Evolutionary conservation across 257 asterid genomes (phyloP), one percentile per base, ranked within the genome.

Genomic region (Striga asiatica): DNA sequence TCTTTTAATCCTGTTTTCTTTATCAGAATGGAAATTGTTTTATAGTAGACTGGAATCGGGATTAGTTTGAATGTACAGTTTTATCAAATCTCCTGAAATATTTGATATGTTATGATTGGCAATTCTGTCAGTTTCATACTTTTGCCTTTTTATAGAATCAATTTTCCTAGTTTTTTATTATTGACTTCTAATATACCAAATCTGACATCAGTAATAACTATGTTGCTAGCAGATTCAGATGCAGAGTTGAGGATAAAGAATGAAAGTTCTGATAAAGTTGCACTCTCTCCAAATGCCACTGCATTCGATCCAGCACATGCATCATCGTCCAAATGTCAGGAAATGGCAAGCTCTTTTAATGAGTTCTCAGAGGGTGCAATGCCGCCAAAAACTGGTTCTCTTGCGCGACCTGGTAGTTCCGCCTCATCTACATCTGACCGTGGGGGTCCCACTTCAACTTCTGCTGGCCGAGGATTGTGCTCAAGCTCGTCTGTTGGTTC

Each of bases 401-500:
- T 60, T 55, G 78, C 66, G 31, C 75, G 75, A 50, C 81, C 82
- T 41, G 42, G 77, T 78, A 84, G 81, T 61, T 81, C 89, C 61
- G 73, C 81, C 62, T 75, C 95, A 41, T 80, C 89, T 57, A 72
- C 83, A 24, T 78, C 88, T 17, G 88, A 87, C 42, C 69, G 75
- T 71, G 92, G 83, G 60, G 95, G 83, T 28, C 75, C 78, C 58
- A 67, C 80, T 61, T 80, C 84, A 46, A 79, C 88, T 52, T 83
- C 86, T 65, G 76, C 83, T 56, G 78, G 78, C 65, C 78, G 75
- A 68, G 91, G 88, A 58, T 70, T 84, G 67, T 87, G 96, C 47
- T 71, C 93, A 27, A 82, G 81, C 73, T 88, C 99, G 52, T 88
- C 97, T 22, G 74, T 77, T 65, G 77, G 89, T 75, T 92, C 99